Evolutionary conservation across 805 yeast genomes (phyloP), one percentile per base, ranked within the genome.

Genomic region (Cyberlindnera sargentensis): DNA sequence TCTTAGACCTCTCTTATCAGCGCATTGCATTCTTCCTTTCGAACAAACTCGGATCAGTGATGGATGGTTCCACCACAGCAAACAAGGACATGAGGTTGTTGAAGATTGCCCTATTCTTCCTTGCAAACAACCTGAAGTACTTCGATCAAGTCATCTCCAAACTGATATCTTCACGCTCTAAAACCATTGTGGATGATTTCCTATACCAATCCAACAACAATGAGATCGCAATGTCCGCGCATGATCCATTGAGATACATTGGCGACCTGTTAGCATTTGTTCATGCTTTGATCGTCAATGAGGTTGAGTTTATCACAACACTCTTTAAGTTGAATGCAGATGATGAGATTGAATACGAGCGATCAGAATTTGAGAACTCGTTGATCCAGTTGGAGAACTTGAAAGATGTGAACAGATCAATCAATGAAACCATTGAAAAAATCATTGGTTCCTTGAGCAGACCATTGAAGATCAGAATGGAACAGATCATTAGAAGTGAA

Each of bases 181-280:
- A 78, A 47, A 62, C 65, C 4, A 65, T 87, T 4, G 64, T 77
- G 5, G 83, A 79, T 40, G 95, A 88, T 35, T 88, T 90, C 53
- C 55, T 78, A 34, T 64, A 63, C 26, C 89, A 82, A 55, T 65
- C 80, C 34, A 68, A 64, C 51, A 48, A 51, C 27, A 50, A 60
- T 6, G 58, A 57, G 15, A 68, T 87, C 24, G 72, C 78, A 29
- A 64, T 82, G 36, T 75, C 82, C 7, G 82, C 85, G 0, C 84
- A 84, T 59, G 96, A 91, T 58, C 85, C 96, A 1, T 69, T 80
- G 26, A 70, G 96, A 43, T 90, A 81, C 50, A 69, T 87, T 15
- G 95, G 97, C 26, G 96, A 89, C 58, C 72, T 93, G 30, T 66
- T 93, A 33, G 98, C 98, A 0, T 85, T 84, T 67, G 73, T 89